These are phyloP conservation scores for Curvularia spicifera DNA, from an alignment of 2,329 filamentous ascomycete genomes.

Conservation along the genomic window DNA sequence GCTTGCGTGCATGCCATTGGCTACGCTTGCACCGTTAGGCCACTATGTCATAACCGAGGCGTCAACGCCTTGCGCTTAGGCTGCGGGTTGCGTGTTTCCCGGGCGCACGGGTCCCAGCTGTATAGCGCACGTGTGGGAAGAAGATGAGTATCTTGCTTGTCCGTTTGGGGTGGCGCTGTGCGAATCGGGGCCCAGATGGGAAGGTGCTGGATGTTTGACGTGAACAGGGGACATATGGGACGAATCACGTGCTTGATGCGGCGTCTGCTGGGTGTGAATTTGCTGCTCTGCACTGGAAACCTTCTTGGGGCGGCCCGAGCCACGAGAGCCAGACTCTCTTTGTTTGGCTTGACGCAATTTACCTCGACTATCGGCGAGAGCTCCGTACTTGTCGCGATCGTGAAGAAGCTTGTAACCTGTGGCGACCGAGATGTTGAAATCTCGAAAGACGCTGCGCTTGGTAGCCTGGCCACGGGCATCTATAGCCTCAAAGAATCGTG, in stretches of 20 bases:
- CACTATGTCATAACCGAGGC: constrained; percentile 9
- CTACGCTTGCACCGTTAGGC: constrained; percentile 11
- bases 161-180: constrained; percentile 11
- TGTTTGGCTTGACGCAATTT: neutral
- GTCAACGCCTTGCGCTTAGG: constrained; percentile 8
- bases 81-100: constrained; percentile 1
- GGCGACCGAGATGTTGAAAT: neutral
- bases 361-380: neutral
- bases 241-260: constrained; percentile 1
- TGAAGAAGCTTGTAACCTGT: neutral
- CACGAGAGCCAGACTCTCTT: neutral
- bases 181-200: constrained; percentile 1
- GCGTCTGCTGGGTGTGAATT: constrained; percentile 6
- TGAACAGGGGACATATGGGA: neutral
- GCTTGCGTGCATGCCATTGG: constrained; percentile 11
- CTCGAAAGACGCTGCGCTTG: neutral
- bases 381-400: neutral
- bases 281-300: neutral
- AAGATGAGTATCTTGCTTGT: neutral
- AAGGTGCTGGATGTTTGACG: constrained; percentile 3
- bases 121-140: constrained; percentile 6
- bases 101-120: constrained; percentile 8
- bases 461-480: neutral
- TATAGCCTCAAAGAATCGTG: constrained; percentile 1
- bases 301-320: neutral